These are phyloP conservation scores for Penicillium sp. DNA, from an alignment of 2,329 filamentous ascomycete species.

Conservation along the genomic window DNA sequence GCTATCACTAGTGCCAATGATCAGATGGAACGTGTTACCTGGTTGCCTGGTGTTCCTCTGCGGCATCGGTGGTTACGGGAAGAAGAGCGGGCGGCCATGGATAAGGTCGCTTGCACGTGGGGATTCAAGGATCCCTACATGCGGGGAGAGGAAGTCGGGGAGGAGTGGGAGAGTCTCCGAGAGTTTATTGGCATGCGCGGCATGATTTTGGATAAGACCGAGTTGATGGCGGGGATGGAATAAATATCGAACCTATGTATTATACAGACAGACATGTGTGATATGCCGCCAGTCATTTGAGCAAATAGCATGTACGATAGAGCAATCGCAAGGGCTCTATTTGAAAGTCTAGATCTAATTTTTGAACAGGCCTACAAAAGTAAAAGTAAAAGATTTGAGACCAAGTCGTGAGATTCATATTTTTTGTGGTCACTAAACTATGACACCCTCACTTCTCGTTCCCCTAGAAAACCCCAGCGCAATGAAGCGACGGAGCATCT, in stretches of 20 bases:
- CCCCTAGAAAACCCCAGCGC: constrained; percentile 25
- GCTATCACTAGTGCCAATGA: constrained; percentile 86
- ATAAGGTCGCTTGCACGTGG: constrained; percentile 84
- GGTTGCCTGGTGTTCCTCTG: constrained; percentile 78
- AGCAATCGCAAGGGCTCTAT: neutral
- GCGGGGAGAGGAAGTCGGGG: constrained; percentile 84
- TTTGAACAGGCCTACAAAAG: neutral
- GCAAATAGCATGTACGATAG: neutral
- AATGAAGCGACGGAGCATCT: constrained; percentile 47
- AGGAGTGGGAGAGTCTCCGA: constrained; percentile 81
- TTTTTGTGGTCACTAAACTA: constrained; percentile 31
- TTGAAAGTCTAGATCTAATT: neutral
- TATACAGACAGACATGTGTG: constrained; percentile 7
- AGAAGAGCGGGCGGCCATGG: constrained; percentile 82
- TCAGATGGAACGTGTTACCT: constrained; percentile 91
- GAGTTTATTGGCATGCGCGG: constrained; percentile 79
- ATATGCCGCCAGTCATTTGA: neutral
- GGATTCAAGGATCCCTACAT: constrained; percentile 79
- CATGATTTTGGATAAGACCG: constrained; percentile 86
- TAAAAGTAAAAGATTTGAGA: constrained; percentile 18
- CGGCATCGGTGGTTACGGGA: constrained; percentile 82
- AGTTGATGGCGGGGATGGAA: constrained; percentile 91
- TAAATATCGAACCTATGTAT: constrained; percentile 36
- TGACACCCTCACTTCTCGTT: constrained; percentile 28
- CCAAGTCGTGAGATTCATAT: constrained; percentile 34